Conservation (phyloP, 2,329 filamentous ascomycete species). For the Aspergillus sp. region DNA sequence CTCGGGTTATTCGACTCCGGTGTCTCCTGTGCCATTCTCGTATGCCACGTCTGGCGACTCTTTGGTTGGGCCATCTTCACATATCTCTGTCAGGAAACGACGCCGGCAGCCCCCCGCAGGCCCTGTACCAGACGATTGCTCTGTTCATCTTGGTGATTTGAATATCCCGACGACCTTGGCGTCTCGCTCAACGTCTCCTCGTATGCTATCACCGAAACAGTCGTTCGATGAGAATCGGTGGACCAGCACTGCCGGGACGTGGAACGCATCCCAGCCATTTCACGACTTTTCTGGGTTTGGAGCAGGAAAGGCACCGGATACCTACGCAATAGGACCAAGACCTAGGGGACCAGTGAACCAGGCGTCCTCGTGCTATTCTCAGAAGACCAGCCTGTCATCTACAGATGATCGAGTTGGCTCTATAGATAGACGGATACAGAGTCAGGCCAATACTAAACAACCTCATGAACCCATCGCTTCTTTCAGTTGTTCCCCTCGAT, state of each 20-base stretch:
- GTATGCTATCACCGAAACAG: conserved; percentile 21
- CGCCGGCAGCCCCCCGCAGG: conserved; percentile 19
- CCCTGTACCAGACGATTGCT: conserved; percentile 21
- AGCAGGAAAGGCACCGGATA: conserved; percentile 1
- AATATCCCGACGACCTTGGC: conserved; percentile 32
- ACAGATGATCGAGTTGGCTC: background rate
- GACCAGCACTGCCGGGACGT: conserved; percentile 15
- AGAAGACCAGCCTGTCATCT: conserved; percentile 21
- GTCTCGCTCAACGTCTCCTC: conserved; percentile 26
- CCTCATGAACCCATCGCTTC: background rate
- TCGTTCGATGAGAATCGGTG: conserved; percentile 26
- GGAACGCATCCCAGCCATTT: conserved; percentile 11
- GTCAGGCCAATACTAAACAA: background rate
- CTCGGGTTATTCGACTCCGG: conserved; percentile 13
- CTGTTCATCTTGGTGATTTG: conserved; percentile 32
- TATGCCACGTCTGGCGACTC: conserved; percentile 21
- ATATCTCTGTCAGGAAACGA: conserved; percentile 29
- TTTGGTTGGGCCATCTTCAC: conserved; percentile 13
- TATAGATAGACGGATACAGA: background rate
- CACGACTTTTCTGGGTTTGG: background rate
- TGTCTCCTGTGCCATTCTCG: conserved; percentile 1
- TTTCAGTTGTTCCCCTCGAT: background rate
- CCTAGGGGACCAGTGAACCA: conserved; percentile 14
- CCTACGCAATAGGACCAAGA: conserved; percentile 5
- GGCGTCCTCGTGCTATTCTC: conserved; percentile 32